These are phyloP conservation scores for Lentinula edodes DNA, from an alignment of 768 basidiomycete species.

Conservation along the genomic window DNA sequence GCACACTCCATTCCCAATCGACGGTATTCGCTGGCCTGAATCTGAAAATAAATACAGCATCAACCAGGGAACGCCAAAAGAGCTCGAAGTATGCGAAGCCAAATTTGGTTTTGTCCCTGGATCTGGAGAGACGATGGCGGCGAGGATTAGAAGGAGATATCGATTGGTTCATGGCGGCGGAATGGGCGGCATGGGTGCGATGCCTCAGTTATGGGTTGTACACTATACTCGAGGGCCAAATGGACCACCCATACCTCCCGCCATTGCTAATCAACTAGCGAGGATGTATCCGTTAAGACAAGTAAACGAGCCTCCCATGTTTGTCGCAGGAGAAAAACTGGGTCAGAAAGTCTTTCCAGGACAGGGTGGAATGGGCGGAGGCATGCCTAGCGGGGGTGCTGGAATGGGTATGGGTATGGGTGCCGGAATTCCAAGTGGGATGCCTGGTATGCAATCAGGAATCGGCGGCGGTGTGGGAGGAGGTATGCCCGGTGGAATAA, in stretches of 20 bases:
- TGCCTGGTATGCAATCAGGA: slow-evolving; percentile 15
- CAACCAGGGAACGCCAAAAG: slow-evolving; percentile 47
- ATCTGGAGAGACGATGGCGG: slow-evolving; percentile 54
- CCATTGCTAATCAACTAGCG: slow-evolving; percentile 53
- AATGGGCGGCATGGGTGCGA: slow-evolving; percentile 12
- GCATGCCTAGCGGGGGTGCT: slow-evolving; percentile 19
- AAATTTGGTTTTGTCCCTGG: slow-evolving; percentile 77
- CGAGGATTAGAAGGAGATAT: slow-evolving; percentile 64
- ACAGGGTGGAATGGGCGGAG: slow-evolving; percentile 15
- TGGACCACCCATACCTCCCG: slow-evolving; percentile 47
- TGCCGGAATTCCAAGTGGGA: slow-evolving; percentile 7
- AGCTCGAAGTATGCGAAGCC: slow-evolving; percentile 70
- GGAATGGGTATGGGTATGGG: not conserved
- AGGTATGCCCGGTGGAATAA: slow-evolving; percentile 16
- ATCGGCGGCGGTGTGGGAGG: not conserved
- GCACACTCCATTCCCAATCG: slow-evolving; percentile 58
- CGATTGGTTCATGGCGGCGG: slow-evolving; percentile 64
- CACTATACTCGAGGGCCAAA: slow-evolving; percentile 69
- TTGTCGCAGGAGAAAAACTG: slow-evolving; percentile 64
- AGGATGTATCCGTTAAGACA: slow-evolving; percentile 68
- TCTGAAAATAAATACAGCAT: slow-evolving; percentile 58
- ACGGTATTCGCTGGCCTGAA: slow-evolving; percentile 76
- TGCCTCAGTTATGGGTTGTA: slow-evolving; percentile 66
- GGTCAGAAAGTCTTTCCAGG: slow-evolving; percentile 58
- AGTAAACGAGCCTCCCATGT: slow-evolving; percentile 62